Evolutionary conservation across 2,329 filamentous ascomycete species (phyloP).

Genomic region (Leptodontidium sp.): DNA sequence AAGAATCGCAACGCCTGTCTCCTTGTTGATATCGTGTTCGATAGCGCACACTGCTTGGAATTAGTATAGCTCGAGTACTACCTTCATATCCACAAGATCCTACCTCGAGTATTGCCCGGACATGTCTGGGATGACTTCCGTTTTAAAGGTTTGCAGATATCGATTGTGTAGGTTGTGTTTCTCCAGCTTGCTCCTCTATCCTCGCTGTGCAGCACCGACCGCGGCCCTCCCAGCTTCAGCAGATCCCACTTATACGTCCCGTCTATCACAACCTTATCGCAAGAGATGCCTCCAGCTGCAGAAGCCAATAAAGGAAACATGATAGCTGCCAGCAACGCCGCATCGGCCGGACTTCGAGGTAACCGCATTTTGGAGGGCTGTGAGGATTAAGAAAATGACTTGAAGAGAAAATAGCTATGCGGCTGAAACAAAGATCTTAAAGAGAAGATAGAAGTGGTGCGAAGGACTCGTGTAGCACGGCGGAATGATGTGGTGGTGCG

Average conservation of each 20-base stretch:
- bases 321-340: slow-evolving; percentile 41
- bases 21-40: slow-evolving; percentile 61
- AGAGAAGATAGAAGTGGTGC: neutral
- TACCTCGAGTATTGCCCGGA: slow-evolving; percentile 73
- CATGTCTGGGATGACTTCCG: slow-evolving; percentile 69
- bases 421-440: neutral
- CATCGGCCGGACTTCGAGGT: slow-evolving; percentile 37
- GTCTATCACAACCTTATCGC: slow-evolving; percentile 67
- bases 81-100: slow-evolving; percentile 32
- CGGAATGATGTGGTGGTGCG: neutral
- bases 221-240: slow-evolving; percentile 68
- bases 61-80: slow-evolving; percentile 25
- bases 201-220: slow-evolving; percentile 69
- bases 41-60: slow-evolving; percentile 75
- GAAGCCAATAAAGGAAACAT: slow-evolving; percentile 42
- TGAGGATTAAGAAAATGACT: neutral
- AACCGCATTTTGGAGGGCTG: slow-evolving; percentile 39
- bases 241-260: slow-evolving; percentile 68
- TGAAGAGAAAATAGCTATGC: slow-evolving; percentile 12
- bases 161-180: slow-evolving; percentile 84
- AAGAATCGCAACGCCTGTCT: slow-evolving; percentile 55
- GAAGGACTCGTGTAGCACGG: neutral
- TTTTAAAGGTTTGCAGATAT: slow-evolving; percentile 75
- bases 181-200: slow-evolving; percentile 56
- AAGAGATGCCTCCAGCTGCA: slow-evolving; percentile 61